Evolutionary conservation across 75 land plant species (phyloP), one percentile per base, ranked within the genome.

Genomic region (Isoetes taiwanensis): DNA sequence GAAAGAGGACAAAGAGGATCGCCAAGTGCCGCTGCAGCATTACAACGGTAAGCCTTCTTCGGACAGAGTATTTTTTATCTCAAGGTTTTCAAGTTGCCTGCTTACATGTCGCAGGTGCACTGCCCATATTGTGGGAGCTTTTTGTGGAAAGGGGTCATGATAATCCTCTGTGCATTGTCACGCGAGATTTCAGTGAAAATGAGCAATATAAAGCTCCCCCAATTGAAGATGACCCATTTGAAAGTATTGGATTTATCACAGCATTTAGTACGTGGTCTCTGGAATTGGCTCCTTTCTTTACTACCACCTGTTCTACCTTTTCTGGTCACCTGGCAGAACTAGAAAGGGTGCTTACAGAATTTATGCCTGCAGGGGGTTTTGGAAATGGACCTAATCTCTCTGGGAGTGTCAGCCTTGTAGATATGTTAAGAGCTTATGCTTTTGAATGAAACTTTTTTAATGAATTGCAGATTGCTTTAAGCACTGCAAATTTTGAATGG

Each of bases 251-350:
- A 6, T 83, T 86, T 67, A 80, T 86, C 63, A 79, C 91, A 40
- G 72, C 91, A 34, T 86, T 86, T 70, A 80, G 84, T 70, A 77
- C 91, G 28, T 83, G 80, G 83, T 86, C 91, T 5, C 74, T 86
- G 41, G 83, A 83, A 33, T 72, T 38, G 43, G 12, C 20, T 27
- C 90, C 86, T 0, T 29, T 85, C 41, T 78, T 57, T 60, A 64
- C 79, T 34, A 57, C 56, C 62, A 74, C 90, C 14, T 52, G 76
- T n/a, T 29, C 71, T 50, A 66, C 72, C 56, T 82, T 85, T 71
- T 76, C 80, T 27, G 90, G 90, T 28, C 72, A 82, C 57, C 68
- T 85, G 24, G 90, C 90, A 14, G 87, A 85, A 66, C 79, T 85
- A 21, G 90, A 85, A 61, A 65, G 89, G 16, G 81, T 61, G 29